These are phyloP conservation scores for Hydnomerulius pinastri DNA, from an alignment of 768 basidiomycete genomes.

Conservation along the genomic window DNA sequence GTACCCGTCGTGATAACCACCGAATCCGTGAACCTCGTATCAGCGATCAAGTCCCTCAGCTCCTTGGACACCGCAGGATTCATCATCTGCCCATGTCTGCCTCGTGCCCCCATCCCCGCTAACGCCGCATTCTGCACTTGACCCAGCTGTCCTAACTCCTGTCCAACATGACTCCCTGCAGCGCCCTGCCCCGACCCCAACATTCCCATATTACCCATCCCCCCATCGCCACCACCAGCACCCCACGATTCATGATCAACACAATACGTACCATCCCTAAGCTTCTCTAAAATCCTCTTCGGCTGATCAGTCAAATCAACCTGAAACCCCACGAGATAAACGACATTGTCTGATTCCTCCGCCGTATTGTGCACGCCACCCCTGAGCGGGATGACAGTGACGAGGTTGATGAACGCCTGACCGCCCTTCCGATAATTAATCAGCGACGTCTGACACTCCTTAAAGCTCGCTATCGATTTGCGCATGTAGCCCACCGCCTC, in stretches of 20 bases:
- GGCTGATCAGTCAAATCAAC: conserved; percentile 90
- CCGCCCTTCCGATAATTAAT: conserved; percentile 90
- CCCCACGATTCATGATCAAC: conserved; percentile 52
- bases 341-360: conserved; percentile 68
- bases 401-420: conserved; percentile 85
- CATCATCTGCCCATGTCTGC: conserved; percentile 28
- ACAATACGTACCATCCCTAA: conserved; percentile 76
- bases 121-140: conserved; percentile 21
- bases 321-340: conserved; percentile 94
- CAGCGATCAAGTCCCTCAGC: conserved; percentile 49
- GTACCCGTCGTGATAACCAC: conserved; percentile 46
- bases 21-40: conserved; percentile 48
- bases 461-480: conserved; percentile 65
- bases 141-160: conserved; percentile 5
- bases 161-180: too few species aligned
- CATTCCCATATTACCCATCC: neutral
- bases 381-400: conserved; percentile 85
- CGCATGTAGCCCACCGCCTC: conserved; percentile 67
- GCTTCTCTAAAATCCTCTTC: conserved; percentile 75
- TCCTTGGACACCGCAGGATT: conserved; percentile 50
- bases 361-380: conserved; percentile 51
- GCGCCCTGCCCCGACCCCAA: neutral
- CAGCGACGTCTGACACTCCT: conserved; percentile 87
- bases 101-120: conserved; percentile 23
- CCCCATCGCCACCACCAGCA: neutral